Base-by-base conservation (phyloP, 306 rosid species). In the Glycyrrhiza uralensis region DNA sequence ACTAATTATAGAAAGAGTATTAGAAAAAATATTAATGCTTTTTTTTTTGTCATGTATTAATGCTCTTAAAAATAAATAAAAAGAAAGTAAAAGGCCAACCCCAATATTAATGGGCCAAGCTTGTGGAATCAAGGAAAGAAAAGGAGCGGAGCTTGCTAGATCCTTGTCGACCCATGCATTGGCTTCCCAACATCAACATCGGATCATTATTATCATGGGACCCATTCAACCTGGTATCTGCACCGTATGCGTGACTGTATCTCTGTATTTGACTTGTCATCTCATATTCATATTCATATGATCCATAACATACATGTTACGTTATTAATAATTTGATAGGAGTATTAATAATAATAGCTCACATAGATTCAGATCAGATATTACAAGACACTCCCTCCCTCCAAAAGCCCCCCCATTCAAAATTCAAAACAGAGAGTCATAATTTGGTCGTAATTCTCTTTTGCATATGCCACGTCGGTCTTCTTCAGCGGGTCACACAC, bases 61-160 rank as follows among this genome's bases (percentile, higher is more conserved):
- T n/a, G n/a, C n/a, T n/a, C n/a, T n/a, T n/a, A 33, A 33, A 5
- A 33, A 33, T n/a, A 33, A 33, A 50, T 7, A 0, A 50, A 22
- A 50, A 8, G 32, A 51, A 33, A 9, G 15, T 7, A 9, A 50
- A 26, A 17, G 19, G 49, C 15, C 47, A 22, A 50, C 20, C 73
- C 72, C 3, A 41, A 6, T 6, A 29, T 23, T 14, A 29, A 66
- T 33, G 75, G 81, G 81, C 64, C 80, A 47, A 14, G 18, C 15
- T 18, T 52, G 36, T 39, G 42, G 15, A 42, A 72, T 41, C 8
- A 13, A 29, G 26, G 62, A 52, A 20, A 50, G 79, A 68, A 52
- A 20, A 50, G 79, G 82, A 82, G 75, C 81, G 89, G 76, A 44
- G 24, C 15, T 33, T 69, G 52, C 61, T 70, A 80, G 79, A 77